Base-by-base conservation (phyloP, 1,284 basidiomycete genomes). In the Omphalotus olearius region DNA sequence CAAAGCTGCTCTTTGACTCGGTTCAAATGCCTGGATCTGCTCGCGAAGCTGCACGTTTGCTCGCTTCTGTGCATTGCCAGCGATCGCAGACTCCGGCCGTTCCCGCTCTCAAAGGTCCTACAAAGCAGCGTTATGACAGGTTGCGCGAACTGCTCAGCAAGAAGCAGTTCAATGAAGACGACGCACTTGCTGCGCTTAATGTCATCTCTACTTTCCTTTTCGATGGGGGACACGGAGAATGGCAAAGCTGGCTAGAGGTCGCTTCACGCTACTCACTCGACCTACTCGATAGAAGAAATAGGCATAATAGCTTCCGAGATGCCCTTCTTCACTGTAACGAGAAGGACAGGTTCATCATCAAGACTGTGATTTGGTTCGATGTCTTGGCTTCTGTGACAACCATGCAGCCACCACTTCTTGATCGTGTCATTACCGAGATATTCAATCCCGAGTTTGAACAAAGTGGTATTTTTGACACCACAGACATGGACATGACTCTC, bases 311-410 rank as follows among this genome's bases (percentile, higher is more conserved):
- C 30, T 70, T 76, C 16, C 66, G 70, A 56, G 71, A 73, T 48
- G 75, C 75, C 6, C 72, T 87, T n/a, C 54, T 69, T 28, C 55
- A 53, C 9, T 81, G 79, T 58, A 59, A 61, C 17, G 70, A 74
- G 57, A 73, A 69, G 64, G 74, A 69, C 62, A 78, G 69, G 33
- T 90, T 89, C 65, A 82, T 91, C 59, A 76, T 91, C 66, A 87
- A 87, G 64, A 86, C 87, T 20, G 81, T 87, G 37, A 83, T 92
- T 55, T 91, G 89, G 89, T 90, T 89, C 61, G 89, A 92, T 65
- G 87, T 91, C 37, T 73, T 91, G 39, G 86, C 86, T 5, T 80
- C 83, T 1, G 78, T 88, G 39, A 88, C 88, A 6, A 80, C 79
- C 20, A 72, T 78, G 56, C 62, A 74, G 55, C 61, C 69, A 2